Evolutionary conservation across 257 asterid species (phyloP), one percentile per base, ranked within the genome.

Genomic region (Solanum chilense): DNA sequence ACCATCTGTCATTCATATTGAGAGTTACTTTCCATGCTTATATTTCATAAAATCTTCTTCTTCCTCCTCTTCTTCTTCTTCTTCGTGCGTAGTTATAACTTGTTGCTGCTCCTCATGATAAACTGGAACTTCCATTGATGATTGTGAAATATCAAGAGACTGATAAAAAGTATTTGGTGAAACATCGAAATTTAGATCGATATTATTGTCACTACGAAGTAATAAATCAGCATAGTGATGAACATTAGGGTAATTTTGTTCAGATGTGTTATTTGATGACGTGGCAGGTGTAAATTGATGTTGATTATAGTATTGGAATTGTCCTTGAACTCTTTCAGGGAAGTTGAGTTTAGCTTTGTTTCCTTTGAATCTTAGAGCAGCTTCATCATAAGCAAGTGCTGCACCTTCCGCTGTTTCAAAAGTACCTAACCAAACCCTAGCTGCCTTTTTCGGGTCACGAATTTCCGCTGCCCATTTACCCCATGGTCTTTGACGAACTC

Each of bases 381-480:
- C 99, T 52, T 95, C 94, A 56, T 96, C 98, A 76, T 95, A 96
- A 2, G 99, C 99, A 3, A 92, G 73, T 16, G 98, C 98, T 12
- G 99, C 98, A 1, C 94, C 95, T 89, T 96, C 98, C 0, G 97
- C 98, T 0, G 98, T 90, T 4, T 93, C 95, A 64, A 96, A 94
- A 3, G 98, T 96, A 20, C 98, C 98, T 0, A 95, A 94, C 98
- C 98, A 96, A 4, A 96, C 98, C 29, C 98, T 87, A 0, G 97
- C 96, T 8, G 98, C 98, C 90, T 96, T 96, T 85, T 92, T 89
- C 0, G 98, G 98, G 42, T 96, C 98, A 1, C 98, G 92, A 7
- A 96, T 96, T 86, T 96, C 98, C 0, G 98, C 98, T 0, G 98
- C 98, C 98, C 98, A 96, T 83, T 96, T 96, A 0, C 98, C 98